phyloP scores from a whole-genome alignment of 23 red algal genomes.

The Rhodosorus marinus region DNA sequence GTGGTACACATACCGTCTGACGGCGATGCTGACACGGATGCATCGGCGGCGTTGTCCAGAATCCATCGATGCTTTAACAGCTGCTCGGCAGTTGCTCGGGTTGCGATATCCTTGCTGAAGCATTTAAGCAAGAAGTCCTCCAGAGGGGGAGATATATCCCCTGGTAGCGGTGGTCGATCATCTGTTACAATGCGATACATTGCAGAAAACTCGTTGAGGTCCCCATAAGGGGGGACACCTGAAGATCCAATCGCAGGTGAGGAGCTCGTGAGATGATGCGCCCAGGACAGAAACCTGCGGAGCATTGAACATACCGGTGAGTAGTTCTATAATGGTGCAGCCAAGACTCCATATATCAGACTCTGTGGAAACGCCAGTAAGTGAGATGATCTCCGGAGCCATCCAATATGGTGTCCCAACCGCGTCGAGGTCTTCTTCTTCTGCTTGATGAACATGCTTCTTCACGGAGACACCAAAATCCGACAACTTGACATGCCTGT shows the following conservation, averaged over 20 bases:
- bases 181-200: constrained; percentile 94
- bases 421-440: constrained; percentile 39
- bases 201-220: constrained; percentile 66
- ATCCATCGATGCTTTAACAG: constrained; percentile 85
- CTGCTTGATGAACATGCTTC: constrained; percentile 25
- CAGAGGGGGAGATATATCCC: constrained; percentile 36
- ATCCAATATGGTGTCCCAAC: constrained; percentile 99
- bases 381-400: constrained; percentile 95
- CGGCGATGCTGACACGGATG: not conserved
- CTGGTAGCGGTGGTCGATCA: constrained; percentile 76
- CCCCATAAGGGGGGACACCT: constrained; percentile 75
- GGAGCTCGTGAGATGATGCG: too few relatives aligned
- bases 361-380: constrained; percentile 66
- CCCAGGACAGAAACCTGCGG: too few relatives aligned
- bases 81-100: constrained; percentile 50
- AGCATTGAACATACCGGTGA: constrained; percentile 76
- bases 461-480: constrained; percentile 97
- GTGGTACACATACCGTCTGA: not conserved
- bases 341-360: constrained; percentile 96
- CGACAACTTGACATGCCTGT: constrained; percentile 75
- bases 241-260: too few relatives aligned
- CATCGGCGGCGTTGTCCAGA: constrained; percentile 2
- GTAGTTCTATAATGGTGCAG: constrained; percentile 88
- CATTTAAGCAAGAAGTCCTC: constrained; percentile 78
- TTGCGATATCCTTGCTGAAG: constrained; percentile 77